Conservation (phyloP, 2,329 filamentous ascomycete species). For the Cadophora malorum region DNA sequence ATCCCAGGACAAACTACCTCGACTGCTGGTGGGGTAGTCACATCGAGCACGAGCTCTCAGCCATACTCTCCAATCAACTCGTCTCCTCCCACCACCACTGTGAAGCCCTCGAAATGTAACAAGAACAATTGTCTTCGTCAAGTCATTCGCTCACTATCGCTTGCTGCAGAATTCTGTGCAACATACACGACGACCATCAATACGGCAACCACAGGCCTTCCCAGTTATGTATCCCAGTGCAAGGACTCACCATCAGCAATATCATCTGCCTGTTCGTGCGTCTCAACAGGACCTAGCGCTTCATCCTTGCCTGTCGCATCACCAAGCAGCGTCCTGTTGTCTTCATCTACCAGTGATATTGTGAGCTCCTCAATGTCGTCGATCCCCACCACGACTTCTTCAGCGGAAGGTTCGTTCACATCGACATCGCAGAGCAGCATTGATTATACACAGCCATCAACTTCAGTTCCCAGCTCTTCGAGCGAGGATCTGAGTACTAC, state of each 20-base stretch:
- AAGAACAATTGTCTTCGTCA: conserved; percentile 41
- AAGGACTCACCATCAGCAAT: conserved; percentile 32
- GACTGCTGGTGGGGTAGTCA: not conserved
- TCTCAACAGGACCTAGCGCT: conserved; percentile 15
- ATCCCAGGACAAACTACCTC: conserved; percentile 7
- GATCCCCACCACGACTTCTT: not conserved
- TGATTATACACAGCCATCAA: not conserved
- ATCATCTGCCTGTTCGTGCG: conserved; percentile 40
- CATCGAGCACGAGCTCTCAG: conserved; percentile 6
- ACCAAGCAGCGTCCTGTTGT: not conserved
- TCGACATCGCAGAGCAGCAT: conserved; percentile 12
- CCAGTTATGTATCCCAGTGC: conserved; percentile 38
- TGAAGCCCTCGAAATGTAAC: conserved; percentile 31
- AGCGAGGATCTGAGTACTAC: conserved; percentile 13
- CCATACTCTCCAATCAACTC: conserved; percentile 20
- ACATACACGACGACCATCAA: conserved; percentile 37
- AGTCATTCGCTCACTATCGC: conserved; percentile 31
- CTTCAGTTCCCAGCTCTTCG: not conserved
- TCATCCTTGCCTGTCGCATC: not conserved
- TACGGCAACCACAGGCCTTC: conserved; percentile 34
- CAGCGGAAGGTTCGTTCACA: conserved; percentile 2
- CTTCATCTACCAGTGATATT: not conserved
- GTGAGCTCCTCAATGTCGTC: not conserved
- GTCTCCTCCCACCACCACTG: conserved; percentile 16
- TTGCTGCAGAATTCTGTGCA: conserved; percentile 37